Base-by-base conservation (phyloP, 169 alveolate species). In the Blepharisma undulans region DNA sequence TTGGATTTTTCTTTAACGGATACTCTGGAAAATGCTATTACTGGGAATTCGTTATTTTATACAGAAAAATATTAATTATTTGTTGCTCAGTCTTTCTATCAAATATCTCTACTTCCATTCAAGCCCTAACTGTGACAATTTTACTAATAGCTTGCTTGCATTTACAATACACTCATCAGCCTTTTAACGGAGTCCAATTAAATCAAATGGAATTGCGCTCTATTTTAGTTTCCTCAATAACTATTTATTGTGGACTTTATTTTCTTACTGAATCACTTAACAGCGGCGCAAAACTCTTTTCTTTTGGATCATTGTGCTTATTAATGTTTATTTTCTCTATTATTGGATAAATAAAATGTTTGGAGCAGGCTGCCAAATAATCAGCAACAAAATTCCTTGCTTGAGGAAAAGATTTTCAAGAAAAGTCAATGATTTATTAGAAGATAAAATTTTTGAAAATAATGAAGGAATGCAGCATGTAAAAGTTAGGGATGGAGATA, bases 41-140 rank as follows among this genome's bases (percentile, higher is more conserved):
- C 87, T 93, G 96, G 96, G 96, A 93, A 81, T 88, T 81, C 4
- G 90, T 92, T 3, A 93, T 93, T 71, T 78, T 93, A 88, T 82
- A 77, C 30, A 90, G 95, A 88, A 93, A 93, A 72, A 71, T 93
- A 12, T 16, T 93, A 14, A 32, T 93, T n/a, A 88, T 92, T 4
- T 72, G 89, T 25, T 29, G 91, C 30, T 66, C 93, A 1, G 94
- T 89, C 2, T 82, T 60, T 66, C 18, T 84, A 77, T 27, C 86
- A 25, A 29, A 33, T n/a, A 5, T 76, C n/a, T 72, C 92, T 79
- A 84, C 48, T 12, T 66, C 76, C 6, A 87, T 91, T n/a, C 86
- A 94, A 88, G 96, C 95, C 16, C 71, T 92, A 25, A 88, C 90
- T 29, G 88, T 86, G 0, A 76, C 92, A 25, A 6, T 91, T 18